Percentiles rank a stretch among this genome's conserved stretches.
Conservation (phyloP, 257 asterid species). For the Coffea canephora region DNA sequence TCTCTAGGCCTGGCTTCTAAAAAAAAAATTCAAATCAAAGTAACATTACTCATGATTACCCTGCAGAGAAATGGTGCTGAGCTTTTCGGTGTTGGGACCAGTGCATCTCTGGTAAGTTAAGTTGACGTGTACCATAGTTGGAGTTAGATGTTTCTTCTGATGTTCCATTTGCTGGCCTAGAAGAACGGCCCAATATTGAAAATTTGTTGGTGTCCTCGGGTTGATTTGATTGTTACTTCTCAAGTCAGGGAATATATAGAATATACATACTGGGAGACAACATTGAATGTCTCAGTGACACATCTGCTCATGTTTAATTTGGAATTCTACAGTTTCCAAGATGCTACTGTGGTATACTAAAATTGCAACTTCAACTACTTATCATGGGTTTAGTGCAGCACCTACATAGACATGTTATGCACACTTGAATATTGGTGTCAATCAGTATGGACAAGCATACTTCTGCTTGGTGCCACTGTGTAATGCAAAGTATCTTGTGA, state of each 20-base stretch:
- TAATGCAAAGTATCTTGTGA: too few species aligned
- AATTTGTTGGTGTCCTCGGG: not conserved
- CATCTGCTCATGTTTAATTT: too few species aligned
- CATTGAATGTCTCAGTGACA: too few species aligned
- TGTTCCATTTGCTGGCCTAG: not conserved
- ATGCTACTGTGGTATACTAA: not conserved
- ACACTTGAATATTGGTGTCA: too few species aligned
- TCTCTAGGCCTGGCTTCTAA: not conserved
- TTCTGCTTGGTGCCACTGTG: too few species aligned
- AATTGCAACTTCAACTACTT: too few species aligned
- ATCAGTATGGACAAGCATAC: too few species aligned
- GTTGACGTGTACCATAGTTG: not conserved
- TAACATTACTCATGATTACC: constrained; percentile 15
- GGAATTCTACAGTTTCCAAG: not conserved
- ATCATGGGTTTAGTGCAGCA: not conserved
- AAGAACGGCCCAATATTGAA: not conserved
- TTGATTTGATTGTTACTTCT: not conserved
- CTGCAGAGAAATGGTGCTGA: constrained; percentile 90
- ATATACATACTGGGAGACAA: too few species aligned
- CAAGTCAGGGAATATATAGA: not conserved
- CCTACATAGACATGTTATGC: not conserved
- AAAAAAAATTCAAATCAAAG: constrained; percentile 7
- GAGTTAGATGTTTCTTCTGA: not conserved
- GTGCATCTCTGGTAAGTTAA: constrained; percentile 79
- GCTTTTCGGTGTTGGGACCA: constrained; percentile 84